Evolutionary conservation across 108 stramenopile genomes (phyloP).

Genomic region (Stephanodiscus triporus): DNA sequence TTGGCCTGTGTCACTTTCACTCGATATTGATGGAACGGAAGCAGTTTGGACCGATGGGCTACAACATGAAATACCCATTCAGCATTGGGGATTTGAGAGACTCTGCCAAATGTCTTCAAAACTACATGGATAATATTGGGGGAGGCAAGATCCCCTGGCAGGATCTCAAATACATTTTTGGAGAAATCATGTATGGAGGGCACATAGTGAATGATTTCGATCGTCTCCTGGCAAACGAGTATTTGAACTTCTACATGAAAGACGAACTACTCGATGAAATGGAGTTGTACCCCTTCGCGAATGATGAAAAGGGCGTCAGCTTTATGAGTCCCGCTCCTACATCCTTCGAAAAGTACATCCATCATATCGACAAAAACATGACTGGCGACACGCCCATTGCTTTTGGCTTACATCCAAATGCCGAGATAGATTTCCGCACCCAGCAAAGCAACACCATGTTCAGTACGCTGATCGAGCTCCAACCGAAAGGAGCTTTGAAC

Average conservation of each 20-base stretch:
- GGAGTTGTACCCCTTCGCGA: conserved; percentile 89
- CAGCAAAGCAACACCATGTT: conserved; percentile 82
- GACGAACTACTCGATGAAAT: conserved; percentile 93
- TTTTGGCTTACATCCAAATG: conserved; percentile 93
- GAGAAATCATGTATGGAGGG: conserved; percentile 95
- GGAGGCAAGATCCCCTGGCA: conserved; percentile 93
- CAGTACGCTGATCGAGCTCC: conserved; percentile 54
- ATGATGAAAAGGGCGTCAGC: conserved; percentile 84
- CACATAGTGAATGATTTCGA: conserved; percentile 96
- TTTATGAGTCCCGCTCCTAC: conserved; percentile 87
- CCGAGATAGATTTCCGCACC: conserved; percentile 93
- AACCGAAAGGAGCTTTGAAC: conserved; percentile 50
- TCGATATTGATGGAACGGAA: conserved; percentile 94
- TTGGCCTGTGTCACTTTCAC: conserved; percentile 93
- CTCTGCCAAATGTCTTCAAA: conserved; percentile 82
- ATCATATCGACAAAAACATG: conserved; percentile 85
- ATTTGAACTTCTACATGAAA: conserved; percentile 92
- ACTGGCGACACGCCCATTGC: conserved; percentile 87
- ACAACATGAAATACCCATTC: conserved; percentile 96
- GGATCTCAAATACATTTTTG: conserved; percentile 92
- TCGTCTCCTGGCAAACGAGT: conserved; percentile 86
- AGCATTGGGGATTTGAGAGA: conserved; percentile 90
- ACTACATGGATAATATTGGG: conserved; percentile 90
- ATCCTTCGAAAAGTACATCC: conserved; percentile 89
- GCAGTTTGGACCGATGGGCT: conserved; percentile 92